Conservation (phyloP, 352 stramenopile genomes). For the Thraustotheca clavata region DNA sequence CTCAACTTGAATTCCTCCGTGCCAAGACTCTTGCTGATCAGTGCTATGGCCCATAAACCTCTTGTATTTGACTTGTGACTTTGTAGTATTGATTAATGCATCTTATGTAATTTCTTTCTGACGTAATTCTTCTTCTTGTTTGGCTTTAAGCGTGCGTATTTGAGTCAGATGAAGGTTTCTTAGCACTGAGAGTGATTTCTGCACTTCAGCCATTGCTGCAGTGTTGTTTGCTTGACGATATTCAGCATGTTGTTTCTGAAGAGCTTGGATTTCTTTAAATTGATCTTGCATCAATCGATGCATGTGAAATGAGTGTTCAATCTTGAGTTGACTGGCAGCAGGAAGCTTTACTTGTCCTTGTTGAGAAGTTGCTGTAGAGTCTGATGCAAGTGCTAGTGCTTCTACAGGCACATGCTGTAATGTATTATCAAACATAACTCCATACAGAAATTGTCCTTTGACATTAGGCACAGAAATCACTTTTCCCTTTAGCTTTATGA, state of each 20-base stretch:
- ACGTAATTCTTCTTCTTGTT: slow-evolving; percentile 35
- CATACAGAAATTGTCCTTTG: slow-evolving; percentile 19
- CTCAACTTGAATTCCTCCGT: neutral
- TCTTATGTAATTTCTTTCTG: slow-evolving; percentile 14
- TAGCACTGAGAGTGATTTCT: slow-evolving; percentile 77
- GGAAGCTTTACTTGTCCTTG: slow-evolving; percentile 11
- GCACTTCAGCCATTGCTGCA: slow-evolving; percentile 60
- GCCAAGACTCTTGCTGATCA: neutral
- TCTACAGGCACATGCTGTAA: slow-evolving; percentile 20
- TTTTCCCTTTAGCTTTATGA: slow-evolving; percentile 2
- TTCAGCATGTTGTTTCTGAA: slow-evolving; percentile 79
- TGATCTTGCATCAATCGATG: slow-evolving; percentile 83
- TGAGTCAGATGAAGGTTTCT: slow-evolving; percentile 77
- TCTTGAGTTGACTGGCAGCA: slow-evolving; percentile 36
- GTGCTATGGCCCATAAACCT: neutral
- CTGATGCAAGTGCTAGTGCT: neutral
- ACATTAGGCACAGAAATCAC: slow-evolving; percentile 6
- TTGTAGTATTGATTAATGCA: neutral
- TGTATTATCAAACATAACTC: slow-evolving; percentile 20
- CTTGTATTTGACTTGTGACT: neutral
- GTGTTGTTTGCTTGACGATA: slow-evolving; percentile 66
- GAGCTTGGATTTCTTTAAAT: slow-evolving; percentile 77
- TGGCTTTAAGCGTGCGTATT: slow-evolving; percentile 80
- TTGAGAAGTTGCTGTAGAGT: neutral
- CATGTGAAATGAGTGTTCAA: slow-evolving; percentile 80